Evolutionary conservation across 2,329 filamentous ascomycete species (phyloP).

Genomic region (Elsinoe arachidis): DNA sequence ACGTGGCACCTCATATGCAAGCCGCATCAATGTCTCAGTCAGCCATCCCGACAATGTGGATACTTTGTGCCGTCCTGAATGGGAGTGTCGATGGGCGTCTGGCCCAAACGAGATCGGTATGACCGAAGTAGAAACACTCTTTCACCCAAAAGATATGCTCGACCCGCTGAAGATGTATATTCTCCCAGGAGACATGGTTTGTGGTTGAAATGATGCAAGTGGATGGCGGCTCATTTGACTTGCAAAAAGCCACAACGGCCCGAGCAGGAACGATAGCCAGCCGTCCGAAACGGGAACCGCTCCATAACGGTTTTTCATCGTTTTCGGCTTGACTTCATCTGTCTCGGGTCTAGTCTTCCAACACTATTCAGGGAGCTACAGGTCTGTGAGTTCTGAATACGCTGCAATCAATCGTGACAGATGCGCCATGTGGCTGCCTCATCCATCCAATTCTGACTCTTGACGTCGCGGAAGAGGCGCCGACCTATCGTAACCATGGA

Average conservation of each 20-base stretch:
- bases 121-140: not conserved
- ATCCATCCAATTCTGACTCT: not conserved
- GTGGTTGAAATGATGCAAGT: not conserved
- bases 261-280: conserved; percentile 9
- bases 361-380: not conserved
- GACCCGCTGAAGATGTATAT: not conserved
- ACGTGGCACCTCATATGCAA: not conserved
- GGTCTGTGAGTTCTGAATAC: not conserved
- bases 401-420: conserved; percentile 4
- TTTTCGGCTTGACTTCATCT: not conserved
- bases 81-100: not conserved
- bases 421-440: conserved; percentile 8
- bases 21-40: not conserved
- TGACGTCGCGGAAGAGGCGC: not conserved
- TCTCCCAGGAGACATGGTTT: not conserved
- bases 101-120: not conserved
- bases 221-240: not conserved
- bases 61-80: not conserved
- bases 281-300: conserved; percentile 3
- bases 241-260: conserved; percentile 2
- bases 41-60: not conserved
- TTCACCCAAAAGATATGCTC: not conserved
- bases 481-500: conserved; percentile 5
- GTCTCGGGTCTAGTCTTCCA: not conserved
- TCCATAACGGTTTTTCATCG: not conserved